Evolutionary conservation across 2,329 filamentous ascomycete genomes (phyloP), one percentile per base, ranked within the genome.

Genomic region (Pyrenochaeta sp.): DNA sequence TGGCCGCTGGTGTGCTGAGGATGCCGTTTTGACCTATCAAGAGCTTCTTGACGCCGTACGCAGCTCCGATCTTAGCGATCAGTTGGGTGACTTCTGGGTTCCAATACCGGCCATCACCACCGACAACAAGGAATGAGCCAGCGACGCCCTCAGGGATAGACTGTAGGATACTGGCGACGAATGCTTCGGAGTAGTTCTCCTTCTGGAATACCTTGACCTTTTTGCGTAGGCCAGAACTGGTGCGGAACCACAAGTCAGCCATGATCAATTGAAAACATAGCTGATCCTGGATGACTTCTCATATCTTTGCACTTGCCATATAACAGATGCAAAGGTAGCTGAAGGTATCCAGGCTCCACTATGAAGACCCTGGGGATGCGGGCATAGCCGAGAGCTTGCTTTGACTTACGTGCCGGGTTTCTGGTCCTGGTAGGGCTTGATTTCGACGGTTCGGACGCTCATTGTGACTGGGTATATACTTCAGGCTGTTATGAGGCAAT

Each of bases 201-300:
- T 97, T 85, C 81, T 99, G 92, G 85, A 99, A 99, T 78, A 97
- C 91, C 75, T 92, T 93, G 83, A 98, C 95, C 88, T 96, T 98
- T 84, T 99, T 99, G 66, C 95, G 93, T 80, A 99, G 92, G 80
- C 95, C 95, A 68, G 95, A 99, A 70, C 94, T 98, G 74, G 56
- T 61, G 52, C 58, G 45, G 46, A 59, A 63, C 53, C 52, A 64
- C 28, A 47, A 61, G 66, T 74, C 54, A 76, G 75, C 68, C 62
- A 68, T 63, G 39, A 46, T 61, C 61, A 60, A 15, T 46, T 15
- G 10, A 50, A 6, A n/a, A 32, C 27, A 44, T 53, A 22, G 27
- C 15, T 13, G 3, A 12, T 28, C 28, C 28, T 47, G 45, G 45
- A 34, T 34, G 44, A 30, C 28, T 25, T 27, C 42, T n/a, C 24